phyloP scores from a whole-genome alignment of 2,329 filamentous ascomycete genomes.

The Claviceps capensis region DNA sequence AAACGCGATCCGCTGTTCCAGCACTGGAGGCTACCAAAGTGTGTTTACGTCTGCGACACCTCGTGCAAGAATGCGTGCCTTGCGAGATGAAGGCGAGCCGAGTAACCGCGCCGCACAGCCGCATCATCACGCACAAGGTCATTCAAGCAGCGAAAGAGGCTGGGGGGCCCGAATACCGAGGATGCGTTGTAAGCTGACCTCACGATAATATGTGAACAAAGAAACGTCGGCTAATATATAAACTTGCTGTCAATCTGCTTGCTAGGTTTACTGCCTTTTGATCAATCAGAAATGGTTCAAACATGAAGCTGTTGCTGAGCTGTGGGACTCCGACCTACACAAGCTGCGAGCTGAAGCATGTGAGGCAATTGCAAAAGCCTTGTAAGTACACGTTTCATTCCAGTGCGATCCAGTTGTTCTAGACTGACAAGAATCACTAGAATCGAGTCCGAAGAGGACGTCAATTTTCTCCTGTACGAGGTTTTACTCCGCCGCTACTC shows the following conservation, averaged over 20 bases:
- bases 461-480: slow-evolving; percentile 63
- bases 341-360: slow-evolving; percentile 67
- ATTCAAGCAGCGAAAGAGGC: slow-evolving; percentile 70
- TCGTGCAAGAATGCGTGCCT: slow-evolving; percentile 78
- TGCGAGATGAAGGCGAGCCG: slow-evolving; percentile 71
- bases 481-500: slow-evolving; percentile 83
- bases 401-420: neutral
- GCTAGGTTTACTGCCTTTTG: slow-evolving; percentile 57
- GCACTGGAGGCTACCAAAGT: slow-evolving; percentile 76
- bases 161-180: slow-evolving; percentile 57
- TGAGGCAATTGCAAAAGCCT: slow-evolving; percentile 78
- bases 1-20: slow-evolving; percentile 53
- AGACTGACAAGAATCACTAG: slow-evolving; percentile 22
- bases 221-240: neutral
- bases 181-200: slow-evolving; percentile 49
- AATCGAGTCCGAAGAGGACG: slow-evolving; percentile 76
- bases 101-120: slow-evolving; percentile 70
- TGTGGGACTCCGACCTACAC: slow-evolving; percentile 87
- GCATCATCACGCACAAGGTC: slow-evolving; percentile 69
- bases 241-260: slow-evolving; percentile 4
- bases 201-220: neutral
- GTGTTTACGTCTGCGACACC: slow-evolving; percentile 77
- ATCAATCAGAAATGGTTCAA: slow-evolving; percentile 63
- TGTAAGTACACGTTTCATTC: slow-evolving; percentile 25
- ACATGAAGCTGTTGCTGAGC: slow-evolving; percentile 62